Evolutionary conservation across 306 rosid species (phyloP).

Genomic region (Fragaria vesca): DNA sequence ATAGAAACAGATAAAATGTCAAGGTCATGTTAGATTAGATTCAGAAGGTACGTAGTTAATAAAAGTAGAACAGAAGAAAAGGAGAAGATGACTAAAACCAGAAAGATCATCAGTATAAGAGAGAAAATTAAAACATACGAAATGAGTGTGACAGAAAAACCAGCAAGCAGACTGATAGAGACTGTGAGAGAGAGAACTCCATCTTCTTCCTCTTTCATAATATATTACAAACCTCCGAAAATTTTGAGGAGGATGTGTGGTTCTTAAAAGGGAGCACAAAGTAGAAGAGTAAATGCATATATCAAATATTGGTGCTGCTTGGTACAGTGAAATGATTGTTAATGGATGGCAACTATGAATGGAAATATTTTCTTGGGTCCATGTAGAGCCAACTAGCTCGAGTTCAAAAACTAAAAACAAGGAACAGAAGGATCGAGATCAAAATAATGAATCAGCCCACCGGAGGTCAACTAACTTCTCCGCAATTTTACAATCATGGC

Average conservation of each 20-base stretch:
- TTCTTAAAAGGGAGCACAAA: conserved; percentile 23
- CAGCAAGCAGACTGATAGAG: not conserved
- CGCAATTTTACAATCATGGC: not conserved
- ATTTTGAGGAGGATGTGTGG: conserved; percentile 13
- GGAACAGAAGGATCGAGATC: not conserved
- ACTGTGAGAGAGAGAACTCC: conserved; percentile 4
- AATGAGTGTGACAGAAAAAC: conserved; percentile 8
- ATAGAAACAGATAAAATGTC: conserved; percentile 29
- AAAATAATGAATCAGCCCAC: not conserved
- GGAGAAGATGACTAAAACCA: conserved; percentile 17
- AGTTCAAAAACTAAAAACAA: conserved; percentile 3
- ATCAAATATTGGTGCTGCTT: conserved; percentile 15
- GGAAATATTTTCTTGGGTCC: not conserved
- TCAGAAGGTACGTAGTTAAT: conserved; percentile 11
- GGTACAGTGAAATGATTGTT: conserved; percentile 29
- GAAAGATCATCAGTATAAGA: conserved; percentile 20
- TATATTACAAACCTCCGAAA: not conserved
- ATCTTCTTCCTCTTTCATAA: conserved; percentile 3
- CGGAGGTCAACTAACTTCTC: conserved; percentile 1
- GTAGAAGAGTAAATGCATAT: conserved; percentile 30
- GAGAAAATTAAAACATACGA: conserved; percentile 18
- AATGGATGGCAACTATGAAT: conserved; percentile 16
- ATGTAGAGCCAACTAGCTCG: conserved; percentile 10
- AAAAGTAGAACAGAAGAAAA: conserved; percentile 16
- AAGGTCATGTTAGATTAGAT: conserved; percentile 19